These are phyloP conservation scores for Pseudozyma sp. DNA, from an alignment of 1,284 basidiomycete species.

Conservation along the genomic window DNA sequence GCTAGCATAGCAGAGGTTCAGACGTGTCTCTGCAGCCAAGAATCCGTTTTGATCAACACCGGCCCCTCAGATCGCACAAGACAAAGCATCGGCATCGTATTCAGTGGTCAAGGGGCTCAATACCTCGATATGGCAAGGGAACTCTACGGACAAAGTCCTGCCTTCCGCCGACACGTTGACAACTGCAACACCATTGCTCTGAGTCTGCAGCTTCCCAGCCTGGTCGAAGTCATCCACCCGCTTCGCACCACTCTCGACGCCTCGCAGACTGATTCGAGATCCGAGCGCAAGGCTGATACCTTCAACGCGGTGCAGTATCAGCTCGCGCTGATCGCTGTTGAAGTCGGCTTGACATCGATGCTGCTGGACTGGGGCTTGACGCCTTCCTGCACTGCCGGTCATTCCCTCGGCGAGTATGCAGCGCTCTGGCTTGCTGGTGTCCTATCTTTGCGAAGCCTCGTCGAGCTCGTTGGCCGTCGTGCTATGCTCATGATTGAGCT, in stretches of 20 bases:
- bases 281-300: conserved; percentile 26
- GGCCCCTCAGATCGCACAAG: neutral
- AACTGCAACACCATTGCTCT: conserved; percentile 34
- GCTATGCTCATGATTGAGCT: conserved; percentile 45
- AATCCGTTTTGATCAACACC: conserved; percentile 16
- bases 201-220: conserved; percentile 18
- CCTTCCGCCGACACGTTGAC: conserved; percentile 38
- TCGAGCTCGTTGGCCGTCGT: conserved; percentile 44
- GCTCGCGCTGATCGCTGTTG: conserved; percentile 41
- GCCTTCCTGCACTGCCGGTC: conserved; percentile 35
- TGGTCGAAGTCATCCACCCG: conserved; percentile 41
- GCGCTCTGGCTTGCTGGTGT: conserved; percentile 42
- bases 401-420: conserved; percentile 55
- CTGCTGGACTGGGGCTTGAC: conserved; percentile 40
- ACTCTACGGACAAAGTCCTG: conserved; percentile 24
- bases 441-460: conserved; percentile 29
- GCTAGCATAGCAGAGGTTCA: conserved; percentile 19
- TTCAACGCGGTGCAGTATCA: conserved; percentile 44
- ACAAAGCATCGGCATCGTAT: conserved; percentile 24
- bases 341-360: conserved; percentile 33
- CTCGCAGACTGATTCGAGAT: neutral
- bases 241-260: neutral
- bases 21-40: conserved; percentile 36
- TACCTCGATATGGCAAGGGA: conserved; percentile 49
- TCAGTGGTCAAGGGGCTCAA: conserved; percentile 53